phyloP scores from a whole-genome alignment of 305 asterid species.

The Fraxinus latifolia region DNA sequence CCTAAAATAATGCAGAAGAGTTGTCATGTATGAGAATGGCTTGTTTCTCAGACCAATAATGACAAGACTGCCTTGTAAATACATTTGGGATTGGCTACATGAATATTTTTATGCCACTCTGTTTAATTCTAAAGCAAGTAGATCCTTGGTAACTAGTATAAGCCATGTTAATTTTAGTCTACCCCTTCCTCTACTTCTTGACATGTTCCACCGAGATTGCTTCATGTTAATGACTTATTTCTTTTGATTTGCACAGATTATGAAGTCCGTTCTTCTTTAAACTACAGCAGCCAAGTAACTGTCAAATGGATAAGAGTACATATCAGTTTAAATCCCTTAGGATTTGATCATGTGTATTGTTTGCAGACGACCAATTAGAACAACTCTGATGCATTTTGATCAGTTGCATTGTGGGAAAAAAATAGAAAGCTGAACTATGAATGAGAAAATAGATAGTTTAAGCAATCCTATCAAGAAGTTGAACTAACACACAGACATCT shows the following conservation, averaged over 20 bases:
- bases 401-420: not conserved
- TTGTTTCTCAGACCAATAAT: no score
- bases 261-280: not conserved
- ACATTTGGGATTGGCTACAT: no score
- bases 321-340: not conserved
- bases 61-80: no score
- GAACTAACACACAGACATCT: not conserved
- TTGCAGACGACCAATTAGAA: not conserved
- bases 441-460: not conserved
- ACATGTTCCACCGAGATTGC: no score
- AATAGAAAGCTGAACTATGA: not conserved
- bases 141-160: no score
- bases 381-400: not conserved
- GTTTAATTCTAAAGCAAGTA: no score
- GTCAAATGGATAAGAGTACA: not conserved
- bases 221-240: no score
- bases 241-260: not conserved
- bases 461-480: not conserved
- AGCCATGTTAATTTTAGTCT: no score
- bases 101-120: no score
- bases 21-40: no score
- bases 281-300: not conserved
- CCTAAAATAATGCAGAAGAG: no score
- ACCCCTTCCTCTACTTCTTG: no score
- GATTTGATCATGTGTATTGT: not conserved